These are phyloP conservation scores for Monilinia vaccinii-corymbosi DNA, from an alignment of 2,329 filamentous ascomycete species.

Conservation along the genomic window DNA sequence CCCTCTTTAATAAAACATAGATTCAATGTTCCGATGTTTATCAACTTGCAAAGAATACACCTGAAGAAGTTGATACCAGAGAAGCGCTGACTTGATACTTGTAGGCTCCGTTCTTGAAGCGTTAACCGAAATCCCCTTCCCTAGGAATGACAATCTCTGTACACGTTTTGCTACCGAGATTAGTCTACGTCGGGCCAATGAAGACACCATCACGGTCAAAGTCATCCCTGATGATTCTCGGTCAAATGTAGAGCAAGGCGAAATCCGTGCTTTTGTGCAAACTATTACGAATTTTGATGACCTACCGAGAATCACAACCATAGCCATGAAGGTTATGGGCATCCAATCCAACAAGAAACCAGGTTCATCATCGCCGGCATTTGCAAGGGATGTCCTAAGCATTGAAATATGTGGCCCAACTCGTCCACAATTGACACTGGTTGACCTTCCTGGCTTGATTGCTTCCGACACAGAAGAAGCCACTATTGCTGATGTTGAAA, in stretches of 20 bases:
- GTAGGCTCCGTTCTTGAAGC: conserved; percentile 49
- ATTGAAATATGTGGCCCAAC: conserved; percentile 23
- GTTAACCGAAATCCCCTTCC: conserved; percentile 53
- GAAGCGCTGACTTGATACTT: background rate
- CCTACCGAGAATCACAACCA: conserved; percentile 24
- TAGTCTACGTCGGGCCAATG: conserved; percentile 28
- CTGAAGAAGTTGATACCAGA: background rate
- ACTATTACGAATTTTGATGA: conserved; percentile 23
- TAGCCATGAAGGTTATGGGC: conserved; percentile 24
- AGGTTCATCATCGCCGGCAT: conserved; percentile 12
- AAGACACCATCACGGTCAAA: conserved; percentile 42
- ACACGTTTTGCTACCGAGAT: conserved; percentile 47
- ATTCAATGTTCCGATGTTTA: no score
- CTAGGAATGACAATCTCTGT: conserved; percentile 49
- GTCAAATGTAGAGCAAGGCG: conserved; percentile 38
- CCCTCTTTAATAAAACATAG: no score
- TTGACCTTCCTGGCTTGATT: conserved; percentile 32
- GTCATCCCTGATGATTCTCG: conserved; percentile 46
- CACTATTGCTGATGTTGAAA: conserved; percentile 23
- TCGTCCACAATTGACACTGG: conserved; percentile 25
- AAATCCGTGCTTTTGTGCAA: conserved; percentile 30
- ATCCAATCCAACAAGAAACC: conserved; percentile 5
- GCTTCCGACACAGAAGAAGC: conserved; percentile 20
- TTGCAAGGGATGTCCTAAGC: conserved; percentile 25
- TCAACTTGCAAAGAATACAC: background rate